Evolutionary conservation across 371 early-diverging fungal genomes (phyloP), one percentile per base, ranked within the genome.

Genomic region (Batkoa obscura): DNA sequence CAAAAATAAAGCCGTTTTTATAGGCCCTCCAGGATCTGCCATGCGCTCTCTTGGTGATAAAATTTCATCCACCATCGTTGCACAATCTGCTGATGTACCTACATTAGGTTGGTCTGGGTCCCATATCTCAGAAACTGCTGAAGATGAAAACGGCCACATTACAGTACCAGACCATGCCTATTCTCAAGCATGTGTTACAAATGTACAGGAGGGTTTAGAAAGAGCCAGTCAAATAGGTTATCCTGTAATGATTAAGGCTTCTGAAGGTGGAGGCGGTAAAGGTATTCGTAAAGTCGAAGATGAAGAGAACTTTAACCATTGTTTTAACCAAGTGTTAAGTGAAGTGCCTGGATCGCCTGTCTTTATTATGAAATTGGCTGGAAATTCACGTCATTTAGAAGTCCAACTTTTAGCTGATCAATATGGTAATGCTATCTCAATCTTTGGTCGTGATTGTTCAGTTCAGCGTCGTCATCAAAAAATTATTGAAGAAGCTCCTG

Each of bases 171-270:
- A 85, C 38, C 70, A 74, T 50, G 79, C 80, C 17, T 94, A 91
- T 67, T 70, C 76, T 32, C 66, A 73, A 52, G 90, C 95, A 0
- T 84, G 84, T 61, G 82, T 88, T 31, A 77, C 72, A 54, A 79
- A 74, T 56, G 78, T 78, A 43, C 80, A 83, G 38, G 79, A 88
- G 59, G 90, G 83, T 60, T 68, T 95, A 42, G 62, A 65, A 36
- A 81, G 84, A 59, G 92, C 94, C 2, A 76, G 80, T 56, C 73
- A 79, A 61, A 89, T 96, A 48, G 95, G 94, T 1, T 98, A 83
- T 69, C 98, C 98, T 10, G 78, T 97, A 62, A 96, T 99, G 95
- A 88, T 97, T 69, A 99, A 99, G 72, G 97, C 95, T n/a, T 89
- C 90, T 9, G 94, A 96, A 71, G 97, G 97, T 64, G 99, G 99